Percentiles rank a stretch among this genome's conserved stretches.
Evolutionary conservation across 352 stramenopile species (phyloP).

Genomic region (Globisporangium uncinulatum): DNA sequence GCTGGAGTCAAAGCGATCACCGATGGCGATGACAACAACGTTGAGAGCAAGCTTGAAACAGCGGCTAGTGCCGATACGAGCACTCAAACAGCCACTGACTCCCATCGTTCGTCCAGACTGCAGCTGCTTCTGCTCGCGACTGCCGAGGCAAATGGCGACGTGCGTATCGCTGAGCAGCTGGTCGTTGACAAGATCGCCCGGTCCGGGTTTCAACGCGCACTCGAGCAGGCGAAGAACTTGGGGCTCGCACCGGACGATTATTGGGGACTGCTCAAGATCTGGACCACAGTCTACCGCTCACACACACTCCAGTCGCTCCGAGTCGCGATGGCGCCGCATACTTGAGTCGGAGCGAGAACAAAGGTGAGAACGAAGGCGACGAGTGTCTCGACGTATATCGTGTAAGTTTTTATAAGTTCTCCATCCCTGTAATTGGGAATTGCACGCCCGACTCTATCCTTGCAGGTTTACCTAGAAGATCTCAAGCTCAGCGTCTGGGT

Average conservation of each 20-base stretch:
- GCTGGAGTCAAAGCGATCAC: not conserved
- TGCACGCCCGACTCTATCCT: too few relatives aligned
- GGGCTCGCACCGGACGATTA: conserved; percentile 20
- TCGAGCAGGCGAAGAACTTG: conserved; percentile 39
- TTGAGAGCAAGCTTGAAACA: not conserved
- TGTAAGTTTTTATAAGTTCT: too few relatives aligned
- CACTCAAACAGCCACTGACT: not conserved
- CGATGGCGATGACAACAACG: not conserved
- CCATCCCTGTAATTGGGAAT: not conserved
- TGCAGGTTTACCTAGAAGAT: conserved; percentile 26
- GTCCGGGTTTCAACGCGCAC: conserved; percentile 28
- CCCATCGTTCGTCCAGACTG: not conserved
- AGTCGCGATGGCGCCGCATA: not conserved
- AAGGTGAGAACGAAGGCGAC: too few relatives aligned
- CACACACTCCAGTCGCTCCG: conserved; percentile 35
- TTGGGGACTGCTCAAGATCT: conserved; percentile 52
- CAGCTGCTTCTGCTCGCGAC: conserved; percentile 32
- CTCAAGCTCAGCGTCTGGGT: conserved; percentile 50
- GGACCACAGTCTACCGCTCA: conserved; percentile 47
- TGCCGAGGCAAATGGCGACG: conserved; percentile 48
- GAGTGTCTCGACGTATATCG: too few relatives aligned
- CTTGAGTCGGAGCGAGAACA: too few relatives aligned
- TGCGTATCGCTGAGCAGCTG: conserved; percentile 31
- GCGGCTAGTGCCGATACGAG: not conserved
- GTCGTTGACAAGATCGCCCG: conserved; percentile 21